These are phyloP conservation scores for Phytophthora quininea DNA, from an alignment of 352 stramenopile species.

Conservation along the genomic window DNA sequence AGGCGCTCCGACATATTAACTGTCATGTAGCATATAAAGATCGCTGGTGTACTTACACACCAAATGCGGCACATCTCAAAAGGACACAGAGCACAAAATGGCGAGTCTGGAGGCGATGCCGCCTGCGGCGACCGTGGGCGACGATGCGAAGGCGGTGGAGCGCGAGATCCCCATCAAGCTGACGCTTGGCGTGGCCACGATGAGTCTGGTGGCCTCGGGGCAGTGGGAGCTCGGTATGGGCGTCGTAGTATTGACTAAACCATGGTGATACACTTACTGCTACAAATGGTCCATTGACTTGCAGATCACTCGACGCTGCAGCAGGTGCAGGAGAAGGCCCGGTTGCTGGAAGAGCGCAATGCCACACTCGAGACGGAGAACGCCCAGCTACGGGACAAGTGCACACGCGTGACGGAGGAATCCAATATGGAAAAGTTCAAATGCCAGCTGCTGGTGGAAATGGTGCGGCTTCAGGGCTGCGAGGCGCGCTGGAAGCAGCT, in stretches of 20 bases:
- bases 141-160: slow-evolving; percentile 28
- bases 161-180: slow-evolving; percentile 70
- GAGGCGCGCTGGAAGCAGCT: background rate
- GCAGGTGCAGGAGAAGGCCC: slow-evolving; percentile 39
- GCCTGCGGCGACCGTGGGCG: slow-evolving; percentile 7
- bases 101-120: slow-evolving; percentile 12
- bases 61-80: background rate
- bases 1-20: background rate
- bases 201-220: slow-evolving; percentile 47
- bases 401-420: slow-evolving; percentile 68
- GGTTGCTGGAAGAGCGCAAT: slow-evolving; percentile 50
- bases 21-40: background rate
- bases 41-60: background rate
- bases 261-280: slow-evolving; percentile 1
- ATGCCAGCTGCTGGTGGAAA: slow-evolving; percentile 86
- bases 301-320: slow-evolving; percentile 68
- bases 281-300: background rate
- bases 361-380: slow-evolving; percentile 66
- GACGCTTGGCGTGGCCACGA: slow-evolving; percentile 54
- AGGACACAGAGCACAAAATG: slow-evolving; percentile 6
- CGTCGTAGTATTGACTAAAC: background rate
- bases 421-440: slow-evolving; percentile 91
- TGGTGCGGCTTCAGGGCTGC: slow-evolving; percentile 43
- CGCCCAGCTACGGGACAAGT: slow-evolving; percentile 59
- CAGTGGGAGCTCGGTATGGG: slow-evolving; percentile 73